Conservation (phyloP, 495 filamentous ascomycete species). For the Hypoxylon rickii region DNA sequence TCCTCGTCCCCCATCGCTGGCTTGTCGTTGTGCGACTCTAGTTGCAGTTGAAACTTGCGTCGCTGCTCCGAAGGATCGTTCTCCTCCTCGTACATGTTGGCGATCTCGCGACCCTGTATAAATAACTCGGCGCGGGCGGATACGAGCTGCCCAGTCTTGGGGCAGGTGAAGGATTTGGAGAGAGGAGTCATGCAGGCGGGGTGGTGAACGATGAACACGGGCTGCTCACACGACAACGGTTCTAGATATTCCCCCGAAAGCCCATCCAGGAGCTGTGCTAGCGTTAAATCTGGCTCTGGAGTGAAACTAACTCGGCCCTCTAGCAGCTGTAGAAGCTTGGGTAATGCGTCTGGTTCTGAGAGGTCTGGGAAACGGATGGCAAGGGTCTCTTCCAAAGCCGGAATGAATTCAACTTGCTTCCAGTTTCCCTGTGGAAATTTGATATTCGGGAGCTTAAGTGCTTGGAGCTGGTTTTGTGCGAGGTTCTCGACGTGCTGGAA, state of each 20-base stretch:
- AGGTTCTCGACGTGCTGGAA: slow-evolving; percentile 55
- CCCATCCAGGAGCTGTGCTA: slow-evolving; percentile 83
- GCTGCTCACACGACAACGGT: slow-evolving; percentile 60
- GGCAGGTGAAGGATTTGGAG: slow-evolving; percentile 77
- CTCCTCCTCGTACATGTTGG: slow-evolving; percentile 98
- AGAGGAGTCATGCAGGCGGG: slow-evolving; percentile 91
- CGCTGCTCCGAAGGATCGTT: slow-evolving; percentile 89
- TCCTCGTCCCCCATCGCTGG: slow-evolving; percentile 16
- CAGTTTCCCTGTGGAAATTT: slow-evolving; percentile 55
- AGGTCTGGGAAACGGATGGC: slow-evolving; percentile 72
- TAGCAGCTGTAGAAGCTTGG: slow-evolving; percentile 63
- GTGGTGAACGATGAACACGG: slow-evolving; percentile 91
- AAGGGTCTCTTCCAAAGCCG: slow-evolving; percentile 70
- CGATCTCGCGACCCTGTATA: slow-evolving; percentile 75
- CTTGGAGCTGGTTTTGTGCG: slow-evolving; percentile 51
- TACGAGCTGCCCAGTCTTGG: slow-evolving; percentile 62
- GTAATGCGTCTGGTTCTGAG: slow-evolving; percentile 54
- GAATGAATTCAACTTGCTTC: slow-evolving; percentile 76
- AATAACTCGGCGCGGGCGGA: slow-evolving; percentile 90
- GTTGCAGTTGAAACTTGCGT: slow-evolving; percentile 71
- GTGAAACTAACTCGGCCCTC: slow-evolving; percentile 51
- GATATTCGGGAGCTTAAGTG: slow-evolving; percentile 52
- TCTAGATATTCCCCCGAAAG: slow-evolving; percentile 81
- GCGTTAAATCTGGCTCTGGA: slow-evolving; percentile 58
- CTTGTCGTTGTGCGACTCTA: slow-evolving; percentile 44